phyloP scores from a whole-genome alignment of 163 green algal species.

The Scenedesmus sp. region DNA sequence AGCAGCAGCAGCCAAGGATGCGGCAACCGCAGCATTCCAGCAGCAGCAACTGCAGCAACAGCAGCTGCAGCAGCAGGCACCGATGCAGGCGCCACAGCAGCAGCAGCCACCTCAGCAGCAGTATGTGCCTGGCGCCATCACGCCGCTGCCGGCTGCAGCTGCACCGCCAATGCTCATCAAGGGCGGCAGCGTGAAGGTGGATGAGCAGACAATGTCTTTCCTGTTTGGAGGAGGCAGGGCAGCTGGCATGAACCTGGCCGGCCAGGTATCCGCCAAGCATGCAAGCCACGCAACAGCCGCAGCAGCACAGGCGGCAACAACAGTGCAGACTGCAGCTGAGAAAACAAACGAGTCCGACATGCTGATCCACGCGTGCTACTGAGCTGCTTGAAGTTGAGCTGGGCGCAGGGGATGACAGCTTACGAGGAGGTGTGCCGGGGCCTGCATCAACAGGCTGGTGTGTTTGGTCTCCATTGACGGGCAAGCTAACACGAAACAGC shows the following conservation, averaged over 20 bases:
- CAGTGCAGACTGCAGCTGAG: background rate
- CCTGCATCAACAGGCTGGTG: background rate
- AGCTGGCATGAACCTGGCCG: background rate
- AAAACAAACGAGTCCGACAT: background rate
- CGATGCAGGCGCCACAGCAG: background rate
- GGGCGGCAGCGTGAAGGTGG: constrained; percentile 35
- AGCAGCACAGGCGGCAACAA: background rate
- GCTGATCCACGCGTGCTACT: constrained; percentile 2
- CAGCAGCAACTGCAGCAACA: background rate
- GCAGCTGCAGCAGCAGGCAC: background rate
- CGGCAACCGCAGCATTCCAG: background rate
- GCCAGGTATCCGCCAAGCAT: background rate
- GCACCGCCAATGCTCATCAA: constrained; percentile 17
- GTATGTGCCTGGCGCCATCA: background rate
- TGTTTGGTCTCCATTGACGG: background rate
- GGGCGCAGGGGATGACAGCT: background rate
- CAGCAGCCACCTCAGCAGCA: background rate
- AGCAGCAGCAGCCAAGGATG: constrained; percentile 23
- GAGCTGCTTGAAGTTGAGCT: background rate
- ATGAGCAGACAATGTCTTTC: constrained; percentile 21
- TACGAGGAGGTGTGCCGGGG: background rate
- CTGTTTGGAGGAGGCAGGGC: constrained; percentile 28
- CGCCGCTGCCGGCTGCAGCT: background rate
- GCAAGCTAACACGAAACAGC: background rate
- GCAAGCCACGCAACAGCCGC: background rate